A percentile compares a stretch with the other conserved stretches of the same genome.
Conservation (phyloP, 768 basidiomycete species). For the Tylopilus rubrobrunneus region DNA sequence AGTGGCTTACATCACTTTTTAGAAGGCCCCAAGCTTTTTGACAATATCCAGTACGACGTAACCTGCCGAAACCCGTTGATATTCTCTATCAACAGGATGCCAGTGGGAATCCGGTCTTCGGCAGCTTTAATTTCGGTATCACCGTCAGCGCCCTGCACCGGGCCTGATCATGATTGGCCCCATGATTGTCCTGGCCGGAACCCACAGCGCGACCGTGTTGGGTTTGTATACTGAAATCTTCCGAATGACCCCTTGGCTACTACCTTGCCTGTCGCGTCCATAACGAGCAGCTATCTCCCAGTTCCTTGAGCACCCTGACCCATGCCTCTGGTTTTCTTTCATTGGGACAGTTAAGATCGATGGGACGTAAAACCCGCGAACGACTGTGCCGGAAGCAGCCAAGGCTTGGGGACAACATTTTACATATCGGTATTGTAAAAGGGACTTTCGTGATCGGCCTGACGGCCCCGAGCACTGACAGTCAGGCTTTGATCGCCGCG, state of each 20-base stretch:
- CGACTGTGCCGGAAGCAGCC: conserved; percentile 39
- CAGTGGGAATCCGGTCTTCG: conserved; percentile 55
- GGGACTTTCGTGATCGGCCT: conserved; percentile 39
- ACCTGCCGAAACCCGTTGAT: conserved; percentile 31
- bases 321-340: conserved; percentile 9
- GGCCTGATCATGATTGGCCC: conserved; percentile 43
- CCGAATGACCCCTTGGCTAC: conserved; percentile 18
- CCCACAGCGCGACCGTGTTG: conserved; percentile 40
- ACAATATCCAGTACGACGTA: background rate
- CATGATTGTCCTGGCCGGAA: conserved; percentile 52
- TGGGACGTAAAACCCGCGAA: conserved; percentile 42
- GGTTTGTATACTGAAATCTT: conserved; percentile 44
- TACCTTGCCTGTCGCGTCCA: conserved; percentile 29
- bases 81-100: conserved; percentile 49
- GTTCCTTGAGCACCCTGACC: conserved; percentile 32
- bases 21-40: conserved; percentile 31
- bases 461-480: conserved; percentile 38
- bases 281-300: conserved; percentile 30
- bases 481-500: conserved; percentile 15
- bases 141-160: conserved; percentile 41
- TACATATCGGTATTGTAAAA: conserved; percentile 29
- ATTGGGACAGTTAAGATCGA: conserved; percentile 34
- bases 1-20: conserved; percentile 56
- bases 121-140: conserved; percentile 51
- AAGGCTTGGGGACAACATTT: conserved; percentile 32